These are phyloP conservation scores for Schoenoplectus tabernaemontani DNA, from an alignment of 202 grass and related monocot species.

Conservation along the genomic window DNA sequence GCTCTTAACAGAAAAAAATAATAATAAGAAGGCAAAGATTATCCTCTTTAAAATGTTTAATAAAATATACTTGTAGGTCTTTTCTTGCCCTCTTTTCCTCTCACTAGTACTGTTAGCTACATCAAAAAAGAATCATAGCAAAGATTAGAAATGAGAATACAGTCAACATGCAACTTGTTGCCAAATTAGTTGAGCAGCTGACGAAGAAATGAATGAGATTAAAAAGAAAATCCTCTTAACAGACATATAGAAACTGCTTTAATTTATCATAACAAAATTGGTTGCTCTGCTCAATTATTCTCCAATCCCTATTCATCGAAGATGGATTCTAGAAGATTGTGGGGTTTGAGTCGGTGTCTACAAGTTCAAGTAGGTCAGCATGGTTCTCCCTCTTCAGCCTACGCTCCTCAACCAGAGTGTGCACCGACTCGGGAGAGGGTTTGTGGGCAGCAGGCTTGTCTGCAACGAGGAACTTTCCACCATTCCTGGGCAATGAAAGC, in stretches of 20 bases:
- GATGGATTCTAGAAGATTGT: background rate
- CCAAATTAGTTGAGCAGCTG: background rate
- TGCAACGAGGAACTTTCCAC: conserved; percentile 54
- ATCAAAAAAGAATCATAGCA: background rate
- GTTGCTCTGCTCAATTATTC: background rate
- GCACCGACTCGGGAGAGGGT: conserved; percentile 47
- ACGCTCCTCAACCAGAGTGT: conserved; percentile 61
- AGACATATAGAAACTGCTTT: background rate
- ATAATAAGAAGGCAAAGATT: no score
- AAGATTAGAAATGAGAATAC: background rate
- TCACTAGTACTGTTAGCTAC: background rate
- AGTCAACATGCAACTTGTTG: background rate
- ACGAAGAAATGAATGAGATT: background rate
- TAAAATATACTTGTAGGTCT: no score
- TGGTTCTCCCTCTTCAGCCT: conserved; percentile 48
- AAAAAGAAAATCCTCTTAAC: background rate
- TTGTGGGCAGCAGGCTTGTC: conserved; percentile 45
- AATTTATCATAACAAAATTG: background rate
- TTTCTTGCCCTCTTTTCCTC: no score
- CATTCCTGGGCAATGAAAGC: conserved; percentile 60
- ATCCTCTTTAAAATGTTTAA: no score
- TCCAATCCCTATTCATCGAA: background rate
- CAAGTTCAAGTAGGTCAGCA: background rate
- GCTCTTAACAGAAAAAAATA: no score
- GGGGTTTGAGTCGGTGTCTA: background rate